phyloP scores from a whole-genome alignment of 148 eudicot genomes.

The Diospyros kaki region DNA sequence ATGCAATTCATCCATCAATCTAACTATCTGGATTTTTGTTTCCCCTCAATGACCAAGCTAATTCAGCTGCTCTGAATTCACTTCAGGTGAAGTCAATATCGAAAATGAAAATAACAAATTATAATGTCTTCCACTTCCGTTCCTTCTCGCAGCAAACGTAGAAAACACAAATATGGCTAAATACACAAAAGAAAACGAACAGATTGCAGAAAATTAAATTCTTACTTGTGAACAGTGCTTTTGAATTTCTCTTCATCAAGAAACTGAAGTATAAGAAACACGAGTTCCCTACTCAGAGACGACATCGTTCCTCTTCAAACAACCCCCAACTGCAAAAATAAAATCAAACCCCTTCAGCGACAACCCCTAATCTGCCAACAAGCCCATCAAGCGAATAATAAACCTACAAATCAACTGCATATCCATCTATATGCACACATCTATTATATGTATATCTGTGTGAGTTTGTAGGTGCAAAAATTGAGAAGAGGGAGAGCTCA shows the following conservation, averaged over 20 bases:
- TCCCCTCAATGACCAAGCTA: background rate
- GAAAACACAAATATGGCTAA: background rate
- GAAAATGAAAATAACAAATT: background rate
- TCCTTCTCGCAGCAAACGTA: background rate
- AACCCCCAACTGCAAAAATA: slow-evolving; percentile 13
- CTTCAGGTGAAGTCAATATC: background rate
- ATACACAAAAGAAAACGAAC: background rate
- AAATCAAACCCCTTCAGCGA: slow-evolving; percentile 20
- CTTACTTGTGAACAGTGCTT: slow-evolving; percentile 77
- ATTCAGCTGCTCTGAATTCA: background rate
- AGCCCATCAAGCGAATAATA: background rate
- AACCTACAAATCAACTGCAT: slow-evolving; percentile 4
- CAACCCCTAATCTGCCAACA: slow-evolving; percentile 26
- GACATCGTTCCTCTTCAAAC: slow-evolving; percentile 40
- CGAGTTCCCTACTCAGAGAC: slow-evolving; percentile 85
- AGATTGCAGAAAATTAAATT: background rate
- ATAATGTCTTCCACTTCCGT: background rate
- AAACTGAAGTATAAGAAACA: slow-evolving; percentile 87
- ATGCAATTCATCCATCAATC: background rate
- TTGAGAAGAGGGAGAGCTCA: background rate
- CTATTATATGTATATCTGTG: background rate
- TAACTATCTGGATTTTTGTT: background rate
- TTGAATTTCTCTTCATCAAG: slow-evolving; percentile 95
- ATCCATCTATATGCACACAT: background rate
- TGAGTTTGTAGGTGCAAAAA: background rate